Evolutionary conservation across 2,329 filamentous ascomycete genomes (phyloP), one percentile per base, ranked within the genome.

Genomic region (Calonectria pauciramosa): DNA sequence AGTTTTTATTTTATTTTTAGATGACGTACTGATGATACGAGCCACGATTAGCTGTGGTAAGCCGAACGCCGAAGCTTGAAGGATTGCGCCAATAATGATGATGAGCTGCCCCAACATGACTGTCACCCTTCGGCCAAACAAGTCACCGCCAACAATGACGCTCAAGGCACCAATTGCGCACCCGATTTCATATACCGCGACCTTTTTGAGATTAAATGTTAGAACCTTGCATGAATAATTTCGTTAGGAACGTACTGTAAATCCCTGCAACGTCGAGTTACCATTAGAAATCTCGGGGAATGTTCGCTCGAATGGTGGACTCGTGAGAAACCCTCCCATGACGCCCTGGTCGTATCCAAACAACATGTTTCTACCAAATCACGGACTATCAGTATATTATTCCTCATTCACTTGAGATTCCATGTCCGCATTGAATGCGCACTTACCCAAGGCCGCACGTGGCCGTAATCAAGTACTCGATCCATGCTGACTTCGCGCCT

Each of bases 51-150:
- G 47, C 64, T 67, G 64, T 5, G 64, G 26, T 10, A 49, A 26
- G 4, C 64, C 47, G 44, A 67, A 67, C 8, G 64, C 51, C 26
- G 64, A 67, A n/a, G 64, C 64, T 67, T 67, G 64, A 7, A 67
- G 47, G 20, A 67, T 52, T 14, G 64, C 54, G 11, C 54, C 54
- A 20, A 59, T 26, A 14, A 59, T 59, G n/a, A 59, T 59, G 54
- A 59, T 59, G 11, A 59, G 54, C 28, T 59, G 54, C 5, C 54
- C 54, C 34, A 60, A 8, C 34, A 60, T 60, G n/a, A 60, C 56
- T 3, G 56, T 60, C 9, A 60, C 56, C 28, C 56, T 41, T 10
- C 34, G 56, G n/a, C 56, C 56, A 28, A 60, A 60, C 56, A 60
- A 41, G 23, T 60, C 56, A 9, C 56, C 56, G 2, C 56, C 56